Conservation (phyloP, 2,329 filamentous ascomycete species). For the Clarireedia paspali region DNA sequence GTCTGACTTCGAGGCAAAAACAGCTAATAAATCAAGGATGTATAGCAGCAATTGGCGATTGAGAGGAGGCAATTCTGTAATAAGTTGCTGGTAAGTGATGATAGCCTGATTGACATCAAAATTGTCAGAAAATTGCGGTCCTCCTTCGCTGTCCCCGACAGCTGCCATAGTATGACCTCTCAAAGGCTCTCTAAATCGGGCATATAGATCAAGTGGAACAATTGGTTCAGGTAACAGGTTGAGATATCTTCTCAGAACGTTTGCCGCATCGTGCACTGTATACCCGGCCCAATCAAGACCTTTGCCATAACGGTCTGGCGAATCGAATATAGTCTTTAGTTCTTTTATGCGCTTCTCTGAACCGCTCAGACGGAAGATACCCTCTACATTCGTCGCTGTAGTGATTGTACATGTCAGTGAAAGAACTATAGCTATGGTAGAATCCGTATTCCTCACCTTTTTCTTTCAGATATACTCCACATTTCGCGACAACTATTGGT, state of each 20-base stretch:
- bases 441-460: constrained; percentile 59
- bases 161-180: constrained; percentile 59
- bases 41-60: constrained; percentile 93
- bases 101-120: constrained; percentile 75
- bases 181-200: constrained; percentile 80
- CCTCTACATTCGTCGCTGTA: constrained; percentile 84
- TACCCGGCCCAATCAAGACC: constrained; percentile 96
- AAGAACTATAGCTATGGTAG: neutral
- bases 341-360: constrained; percentile 99
- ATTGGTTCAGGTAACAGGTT: constrained; percentile 96
- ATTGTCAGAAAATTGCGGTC: constrained; percentile 60
- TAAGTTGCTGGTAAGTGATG: constrained; percentile 74
- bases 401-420: constrained; percentile 7
- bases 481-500: constrained; percentile 96
- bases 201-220: constrained; percentile 88
- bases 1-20: constrained; percentile 94
- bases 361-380: constrained; percentile 91
- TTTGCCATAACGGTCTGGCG: constrained; percentile 91
- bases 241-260: constrained; percentile 88
- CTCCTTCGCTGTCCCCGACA: constrained; percentile 57
- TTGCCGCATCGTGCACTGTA: constrained; percentile 96
- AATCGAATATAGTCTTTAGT: constrained; percentile 84
- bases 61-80: constrained; percentile 84
- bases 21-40: constrained; percentile 88
- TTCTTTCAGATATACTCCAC: constrained; percentile 94